Conservation (phyloP, 2,329 filamentous ascomycete genomes). For the Fusarium sp. region DNA sequence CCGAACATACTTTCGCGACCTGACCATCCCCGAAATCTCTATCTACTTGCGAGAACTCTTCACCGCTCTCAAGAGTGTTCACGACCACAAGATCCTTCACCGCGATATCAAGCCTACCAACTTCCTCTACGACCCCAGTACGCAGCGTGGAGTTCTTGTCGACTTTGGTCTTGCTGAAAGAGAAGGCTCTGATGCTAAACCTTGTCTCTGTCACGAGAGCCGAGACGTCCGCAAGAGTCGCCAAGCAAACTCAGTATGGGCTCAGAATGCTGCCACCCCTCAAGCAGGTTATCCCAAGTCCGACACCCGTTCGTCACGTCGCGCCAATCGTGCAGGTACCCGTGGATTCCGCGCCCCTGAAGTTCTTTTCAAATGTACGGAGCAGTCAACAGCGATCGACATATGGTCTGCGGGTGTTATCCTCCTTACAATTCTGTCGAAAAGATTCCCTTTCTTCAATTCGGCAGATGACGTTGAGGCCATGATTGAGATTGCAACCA, state of each 20-base stretch:
- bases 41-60: slow-evolving; percentile 92
- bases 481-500: slow-evolving; percentile 95
- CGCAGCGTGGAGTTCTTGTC: slow-evolving; percentile 89
- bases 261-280: slow-evolving; percentile 60
- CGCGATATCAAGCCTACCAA: slow-evolving; percentile 98
- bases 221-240: slow-evolving; percentile 69
- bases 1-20: slow-evolving; percentile 90
- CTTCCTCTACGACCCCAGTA: slow-evolving; percentile 88
- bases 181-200: slow-evolving; percentile 79
- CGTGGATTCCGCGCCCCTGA: slow-evolving; percentile 96
- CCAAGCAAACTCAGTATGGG: slow-evolving; percentile 68
- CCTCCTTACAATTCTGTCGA: slow-evolving; percentile 90
- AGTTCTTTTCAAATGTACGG: slow-evolving; percentile 95
- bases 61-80: slow-evolving; percentile 83
- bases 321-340: slow-evolving; percentile 94
- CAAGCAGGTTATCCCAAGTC: slow-evolving; percentile 85
- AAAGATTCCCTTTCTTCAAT: slow-evolving; percentile 98
- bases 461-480: slow-evolving; percentile 98
- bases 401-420: slow-evolving; percentile 99
- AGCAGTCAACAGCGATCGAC: slow-evolving; percentile 93
- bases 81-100: slow-evolving; percentile 86
- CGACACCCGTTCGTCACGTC: slow-evolving; percentile 85
- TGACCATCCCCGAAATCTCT: slow-evolving; percentile 86
- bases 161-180: slow-evolving; percentile 97
- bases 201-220: slow-evolving; percentile 82